Conservation (phyloP, 768 basidiomycete species). For the Suillus bovinus region DNA sequence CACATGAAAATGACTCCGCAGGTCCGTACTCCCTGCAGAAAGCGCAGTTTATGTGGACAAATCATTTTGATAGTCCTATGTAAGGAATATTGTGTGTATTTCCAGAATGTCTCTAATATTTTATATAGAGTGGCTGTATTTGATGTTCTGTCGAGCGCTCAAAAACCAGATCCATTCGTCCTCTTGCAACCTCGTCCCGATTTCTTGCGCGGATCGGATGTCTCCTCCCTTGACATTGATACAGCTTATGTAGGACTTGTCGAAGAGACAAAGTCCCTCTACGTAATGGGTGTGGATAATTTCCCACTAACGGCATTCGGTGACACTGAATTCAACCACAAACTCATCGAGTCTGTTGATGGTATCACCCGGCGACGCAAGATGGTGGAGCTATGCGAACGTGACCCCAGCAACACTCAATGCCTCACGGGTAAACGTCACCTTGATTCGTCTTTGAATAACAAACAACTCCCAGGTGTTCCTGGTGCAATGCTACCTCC, state of each 20-base stretch:
- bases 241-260: slow-evolving; percentile 84
- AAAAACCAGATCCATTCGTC: slow-evolving; percentile 65
- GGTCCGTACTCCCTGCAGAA: slow-evolving; percentile 33
- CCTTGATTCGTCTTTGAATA: slow-evolving; percentile 50
- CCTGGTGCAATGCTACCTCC: slow-evolving; percentile 38
- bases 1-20: slow-evolving; percentile 27
- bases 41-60: slow-evolving; percentile 56
- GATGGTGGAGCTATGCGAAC: slow-evolving; percentile 39
- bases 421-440: slow-evolving; percentile 65
- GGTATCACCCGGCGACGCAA: slow-evolving; percentile 46
- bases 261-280: slow-evolving; percentile 70
- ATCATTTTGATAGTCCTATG: slow-evolving; percentile 66
- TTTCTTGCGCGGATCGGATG: slow-evolving; percentile 54
- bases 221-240: slow-evolving; percentile 39
- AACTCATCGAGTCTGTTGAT: slow-evolving; percentile 44
- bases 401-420: slow-evolving; percentile 45
- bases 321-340: slow-evolving; percentile 39
- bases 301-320: slow-evolving; percentile 84
- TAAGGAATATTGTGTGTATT: slow-evolving; percentile 36
- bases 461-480: slow-evolving; percentile 62
- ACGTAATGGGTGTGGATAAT: slow-evolving; percentile 78
- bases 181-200: slow-evolving; percentile 88
- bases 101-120: neutral
- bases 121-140: slow-evolving; percentile 76
- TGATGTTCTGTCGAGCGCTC: slow-evolving; percentile 59